These are phyloP conservation scores for Melampsora americana DNA, from an alignment of 1,284 basidiomycete species.

Conservation along the genomic window DNA sequence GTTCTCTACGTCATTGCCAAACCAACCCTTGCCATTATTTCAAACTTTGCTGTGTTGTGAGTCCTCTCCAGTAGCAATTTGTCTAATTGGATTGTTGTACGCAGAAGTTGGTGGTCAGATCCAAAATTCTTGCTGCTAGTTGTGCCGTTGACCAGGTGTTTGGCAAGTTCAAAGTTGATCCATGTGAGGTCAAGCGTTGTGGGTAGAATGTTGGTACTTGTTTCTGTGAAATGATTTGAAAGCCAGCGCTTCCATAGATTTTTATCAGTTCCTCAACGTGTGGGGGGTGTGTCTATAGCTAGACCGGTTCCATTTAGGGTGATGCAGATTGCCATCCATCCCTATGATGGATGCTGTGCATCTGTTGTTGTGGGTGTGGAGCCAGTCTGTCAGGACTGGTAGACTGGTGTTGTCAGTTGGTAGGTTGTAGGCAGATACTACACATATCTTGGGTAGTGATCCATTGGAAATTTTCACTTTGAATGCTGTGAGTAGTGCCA, in stretches of 20 bases:
- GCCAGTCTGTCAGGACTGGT: neutral
- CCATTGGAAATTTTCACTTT: neutral
- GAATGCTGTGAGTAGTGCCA: neutral
- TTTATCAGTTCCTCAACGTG: neutral
- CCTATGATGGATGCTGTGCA: neutral
- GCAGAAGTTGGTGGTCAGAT: conserved; percentile 17
- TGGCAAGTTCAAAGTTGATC: neutral
- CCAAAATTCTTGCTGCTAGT: conserved; percentile 5
- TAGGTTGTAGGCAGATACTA: neutral
- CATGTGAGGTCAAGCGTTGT: conserved; percentile 17
- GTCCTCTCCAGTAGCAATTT: neutral
- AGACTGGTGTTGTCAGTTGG: neutral
- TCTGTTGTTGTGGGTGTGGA: neutral
- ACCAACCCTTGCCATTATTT: neutral
- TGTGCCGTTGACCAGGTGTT: neutral
- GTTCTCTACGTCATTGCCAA: neutral
- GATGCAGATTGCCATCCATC: conserved; percentile 33
- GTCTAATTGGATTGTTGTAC: neutral
- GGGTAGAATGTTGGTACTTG: conserved; percentile 4
- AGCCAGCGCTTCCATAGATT: neutral
- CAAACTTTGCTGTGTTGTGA: neutral
- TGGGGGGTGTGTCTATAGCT: neutral
- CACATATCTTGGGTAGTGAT: neutral
- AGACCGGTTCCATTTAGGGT: conserved; percentile 5
- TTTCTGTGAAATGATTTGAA: neutral